A percentile compares a stretch with the other conserved stretches of the same genome.
phyloP scores from a whole-genome alignment of 495 filamentous ascomycete genomes.

The Lasiosphaeriaceae sp. region DNA sequence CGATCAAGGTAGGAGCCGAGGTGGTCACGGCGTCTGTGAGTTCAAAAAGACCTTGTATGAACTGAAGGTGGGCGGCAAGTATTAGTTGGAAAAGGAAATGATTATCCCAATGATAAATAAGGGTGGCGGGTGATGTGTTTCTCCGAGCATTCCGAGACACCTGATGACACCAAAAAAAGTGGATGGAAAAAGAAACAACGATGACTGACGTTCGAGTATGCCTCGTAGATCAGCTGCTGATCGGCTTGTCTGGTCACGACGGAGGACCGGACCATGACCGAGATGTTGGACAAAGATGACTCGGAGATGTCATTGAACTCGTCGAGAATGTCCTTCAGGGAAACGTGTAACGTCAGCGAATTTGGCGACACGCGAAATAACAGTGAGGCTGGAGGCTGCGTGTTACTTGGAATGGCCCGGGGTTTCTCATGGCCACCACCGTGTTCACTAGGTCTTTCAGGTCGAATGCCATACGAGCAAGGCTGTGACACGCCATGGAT shows the following conservation, averaged over 20 bases:
- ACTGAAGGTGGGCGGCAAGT: not conserved
- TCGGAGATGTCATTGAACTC: slow-evolving; percentile 23
- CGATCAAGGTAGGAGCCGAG: slow-evolving; percentile 14
- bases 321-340: slow-evolving; percentile 18
- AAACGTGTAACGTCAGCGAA: not conserved
- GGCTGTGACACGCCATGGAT: slow-evolving; percentile 15
- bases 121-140: not conserved
- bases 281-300: slow-evolving; percentile 21
- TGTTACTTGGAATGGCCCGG: slow-evolving; percentile 19
- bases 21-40: slow-evolving; percentile 16
- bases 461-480: slow-evolving; percentile 22
- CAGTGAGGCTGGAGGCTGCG: not conserved
- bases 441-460: slow-evolving; percentile 19
- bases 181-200: not conserved
- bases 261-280: slow-evolving; percentile 20
- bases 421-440: slow-evolving; percentile 11
- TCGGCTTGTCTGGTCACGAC: slow-evolving; percentile 11
- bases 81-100: not conserved
- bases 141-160: not conserved
- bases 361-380: not conserved
- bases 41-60: slow-evolving; percentile 20
- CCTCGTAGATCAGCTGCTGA: slow-evolving; percentile 20
- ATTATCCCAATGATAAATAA: no score
- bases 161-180: not conserved
- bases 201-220: slow-evolving; percentile 17